Conservation (phyloP, 2,329 filamentous ascomycete genomes). For the Colletotrichum sublineola region DNA sequence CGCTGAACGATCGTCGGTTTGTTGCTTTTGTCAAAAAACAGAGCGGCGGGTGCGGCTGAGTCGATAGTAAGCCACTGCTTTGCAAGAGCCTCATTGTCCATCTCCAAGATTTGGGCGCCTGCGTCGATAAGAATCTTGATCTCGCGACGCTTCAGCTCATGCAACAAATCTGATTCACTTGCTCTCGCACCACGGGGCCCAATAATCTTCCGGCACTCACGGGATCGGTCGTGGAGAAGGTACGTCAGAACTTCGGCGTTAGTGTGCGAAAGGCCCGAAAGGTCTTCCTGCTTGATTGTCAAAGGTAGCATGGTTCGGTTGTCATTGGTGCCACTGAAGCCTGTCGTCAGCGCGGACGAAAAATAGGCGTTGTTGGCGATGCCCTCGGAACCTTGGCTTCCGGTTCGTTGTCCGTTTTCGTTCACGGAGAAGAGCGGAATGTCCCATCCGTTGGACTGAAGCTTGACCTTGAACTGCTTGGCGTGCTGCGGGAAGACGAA, state of each 20-base stretch:
- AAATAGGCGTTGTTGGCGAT: constrained; percentile 2
- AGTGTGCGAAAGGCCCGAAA: constrained; percentile 68
- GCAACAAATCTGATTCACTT: constrained; percentile 61
- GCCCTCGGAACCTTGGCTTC: neutral
- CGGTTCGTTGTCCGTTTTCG: constrained; percentile 27
- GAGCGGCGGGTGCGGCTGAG: constrained; percentile 58
- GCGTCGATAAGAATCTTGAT: constrained; percentile 74
- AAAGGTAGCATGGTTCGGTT: constrained; percentile 70
- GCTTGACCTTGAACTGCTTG: constrained; percentile 73
- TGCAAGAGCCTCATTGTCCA: constrained; percentile 65
- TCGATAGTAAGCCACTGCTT: constrained; percentile 65
- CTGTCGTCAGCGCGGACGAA: constrained; percentile 65
- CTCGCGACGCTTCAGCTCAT: constrained; percentile 48
- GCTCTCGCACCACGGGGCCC: constrained; percentile 46
- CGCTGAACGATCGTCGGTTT: constrained; percentile 60
- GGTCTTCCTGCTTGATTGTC: constrained; percentile 72
- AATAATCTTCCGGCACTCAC: constrained; percentile 55
- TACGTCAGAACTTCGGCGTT: constrained; percentile 74
- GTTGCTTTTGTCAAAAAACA: constrained; percentile 66
- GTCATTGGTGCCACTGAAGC: constrained; percentile 81
- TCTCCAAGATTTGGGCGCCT: constrained; percentile 74
- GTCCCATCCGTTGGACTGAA: constrained; percentile 78
- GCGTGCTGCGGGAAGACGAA: constrained; percentile 76
- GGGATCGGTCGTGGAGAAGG: constrained; percentile 66
- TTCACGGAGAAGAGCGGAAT: constrained; percentile 61